Evolutionary conservation across 2,329 filamentous ascomycete genomes (phyloP).

Genomic region (Celoporthe dispersa): DNA sequence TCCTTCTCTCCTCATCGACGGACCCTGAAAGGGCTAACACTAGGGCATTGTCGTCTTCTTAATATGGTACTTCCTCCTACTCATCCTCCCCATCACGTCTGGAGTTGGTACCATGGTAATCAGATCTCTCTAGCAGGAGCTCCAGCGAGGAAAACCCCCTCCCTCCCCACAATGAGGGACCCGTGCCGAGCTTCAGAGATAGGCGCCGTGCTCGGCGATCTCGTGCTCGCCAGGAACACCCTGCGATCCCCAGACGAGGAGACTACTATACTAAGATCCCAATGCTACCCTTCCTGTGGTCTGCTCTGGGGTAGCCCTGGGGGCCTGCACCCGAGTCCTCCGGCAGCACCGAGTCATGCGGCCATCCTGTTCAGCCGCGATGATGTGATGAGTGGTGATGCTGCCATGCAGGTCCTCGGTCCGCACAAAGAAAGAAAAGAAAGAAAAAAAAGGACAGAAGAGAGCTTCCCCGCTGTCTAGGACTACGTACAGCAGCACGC

Average conservation of each 20-base stretch:
- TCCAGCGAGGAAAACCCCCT: background rate
- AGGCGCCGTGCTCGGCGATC: slow-evolving; percentile 4
- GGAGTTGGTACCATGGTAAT: background rate
- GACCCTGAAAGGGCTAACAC: background rate
- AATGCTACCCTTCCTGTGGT: slow-evolving; percentile 16
- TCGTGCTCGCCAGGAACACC: background rate
- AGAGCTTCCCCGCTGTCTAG: background rate
- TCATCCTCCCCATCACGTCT: background rate
- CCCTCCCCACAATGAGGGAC: slow-evolving; percentile 4
- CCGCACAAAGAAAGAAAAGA: background rate
- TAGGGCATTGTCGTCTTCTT: background rate
- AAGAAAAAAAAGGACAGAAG: no score
- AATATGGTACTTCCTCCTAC: background rate
- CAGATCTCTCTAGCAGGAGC: background rate
- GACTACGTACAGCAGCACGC: background rate
- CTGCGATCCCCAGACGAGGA: background rate
- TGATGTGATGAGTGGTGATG: slow-evolving; percentile 17
- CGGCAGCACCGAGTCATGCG: slow-evolving; percentile 22
- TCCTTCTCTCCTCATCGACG: background rate
- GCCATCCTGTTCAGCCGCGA: slow-evolving; percentile 18
- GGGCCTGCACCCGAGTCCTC: background rate
- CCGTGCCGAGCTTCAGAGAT: slow-evolving; percentile 1
- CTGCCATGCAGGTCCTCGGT: background rate
- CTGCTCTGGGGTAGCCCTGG: slow-evolving; percentile 3
- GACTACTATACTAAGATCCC: slow-evolving; percentile 12